phyloP scores from a whole-genome alignment of 192 early-diverging fungal species.

The Dissophora ornata region DNA sequence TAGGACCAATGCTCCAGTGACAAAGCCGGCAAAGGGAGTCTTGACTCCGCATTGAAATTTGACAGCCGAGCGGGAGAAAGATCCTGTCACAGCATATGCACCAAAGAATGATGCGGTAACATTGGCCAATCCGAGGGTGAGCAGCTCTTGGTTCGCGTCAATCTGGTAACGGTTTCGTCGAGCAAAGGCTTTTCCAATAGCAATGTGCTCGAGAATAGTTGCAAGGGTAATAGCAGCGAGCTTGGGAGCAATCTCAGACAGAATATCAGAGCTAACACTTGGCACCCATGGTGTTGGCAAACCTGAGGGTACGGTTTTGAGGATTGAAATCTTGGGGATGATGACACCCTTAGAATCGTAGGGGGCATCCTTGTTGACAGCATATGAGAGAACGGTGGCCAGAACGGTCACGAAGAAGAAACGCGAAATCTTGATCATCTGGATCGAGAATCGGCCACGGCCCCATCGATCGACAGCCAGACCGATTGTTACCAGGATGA shows the following conservation, averaged over 20 bases:
- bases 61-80: constrained; percentile 93
- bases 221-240: constrained; percentile 76
- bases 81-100: constrained; percentile 90
- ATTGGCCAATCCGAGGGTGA: constrained; percentile 90
- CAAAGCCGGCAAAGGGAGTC: constrained; percentile 80
- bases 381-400: constrained; percentile 77
- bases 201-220: constrained; percentile 90
- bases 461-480: constrained; percentile 50
- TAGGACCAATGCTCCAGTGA: constrained; percentile 84
- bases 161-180: constrained; percentile 86
- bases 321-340: constrained; percentile 69
- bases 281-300: constrained; percentile 72
- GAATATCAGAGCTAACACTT: constrained; percentile 53
- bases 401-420: constrained; percentile 82
- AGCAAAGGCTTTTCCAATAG: constrained; percentile 91
- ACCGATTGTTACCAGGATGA: constrained; percentile 25
- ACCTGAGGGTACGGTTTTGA: constrained; percentile 79
- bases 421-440: constrained; percentile 76
- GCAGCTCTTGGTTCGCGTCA: constrained; percentile 85
- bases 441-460: constrained; percentile 58
- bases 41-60: constrained; percentile 89
- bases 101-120: constrained; percentile 87
- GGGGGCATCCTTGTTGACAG: constrained; percentile 62
- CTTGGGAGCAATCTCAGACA: constrained; percentile 64
- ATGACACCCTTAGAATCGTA: constrained; percentile 17